These are phyloP conservation scores for Heterobasidion irregulare DNA, from an alignment of 1,284 basidiomycete species.

Conservation along the genomic window DNA sequence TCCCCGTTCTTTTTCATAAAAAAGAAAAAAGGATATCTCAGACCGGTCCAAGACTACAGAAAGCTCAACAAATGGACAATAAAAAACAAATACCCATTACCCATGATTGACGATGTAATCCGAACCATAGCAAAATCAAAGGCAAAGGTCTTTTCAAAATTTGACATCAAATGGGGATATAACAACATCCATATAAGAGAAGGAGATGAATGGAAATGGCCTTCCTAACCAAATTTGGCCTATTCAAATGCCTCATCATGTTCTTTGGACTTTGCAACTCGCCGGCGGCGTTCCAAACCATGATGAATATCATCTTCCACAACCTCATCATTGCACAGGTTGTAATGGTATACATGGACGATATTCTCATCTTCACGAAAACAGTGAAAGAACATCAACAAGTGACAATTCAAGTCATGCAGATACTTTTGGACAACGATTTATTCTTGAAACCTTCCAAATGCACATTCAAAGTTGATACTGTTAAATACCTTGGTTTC, in stretches of 20 bases:
- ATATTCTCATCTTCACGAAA: not conserved
- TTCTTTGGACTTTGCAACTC: not conserved
- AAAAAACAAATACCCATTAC: no score
- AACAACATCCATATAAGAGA: no score
- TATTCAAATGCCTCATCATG: not conserved
- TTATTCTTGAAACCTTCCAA: not conserved
- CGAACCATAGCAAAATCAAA: no score
- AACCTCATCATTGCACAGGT: not conserved
- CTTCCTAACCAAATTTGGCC: not conserved
- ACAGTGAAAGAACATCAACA: not conserved
- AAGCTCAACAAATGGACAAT: no score
- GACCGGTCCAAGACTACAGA: no score
- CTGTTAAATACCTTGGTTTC: not conserved
- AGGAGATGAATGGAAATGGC: not conserved
- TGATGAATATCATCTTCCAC: not conserved
- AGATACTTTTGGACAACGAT: not conserved
- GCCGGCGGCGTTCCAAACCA: not conserved
- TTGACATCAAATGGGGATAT: no score
- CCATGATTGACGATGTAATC: no score
- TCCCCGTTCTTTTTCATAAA: no score
- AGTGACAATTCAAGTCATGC: not conserved
- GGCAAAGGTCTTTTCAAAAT: no score
- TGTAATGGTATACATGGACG: not conserved
- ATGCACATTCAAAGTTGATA: not conserved
- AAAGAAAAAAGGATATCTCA: no score